Base-by-base conservation (phyloP, 495 filamentous ascomycete species). In the Aspergillus panamensis region DNA sequence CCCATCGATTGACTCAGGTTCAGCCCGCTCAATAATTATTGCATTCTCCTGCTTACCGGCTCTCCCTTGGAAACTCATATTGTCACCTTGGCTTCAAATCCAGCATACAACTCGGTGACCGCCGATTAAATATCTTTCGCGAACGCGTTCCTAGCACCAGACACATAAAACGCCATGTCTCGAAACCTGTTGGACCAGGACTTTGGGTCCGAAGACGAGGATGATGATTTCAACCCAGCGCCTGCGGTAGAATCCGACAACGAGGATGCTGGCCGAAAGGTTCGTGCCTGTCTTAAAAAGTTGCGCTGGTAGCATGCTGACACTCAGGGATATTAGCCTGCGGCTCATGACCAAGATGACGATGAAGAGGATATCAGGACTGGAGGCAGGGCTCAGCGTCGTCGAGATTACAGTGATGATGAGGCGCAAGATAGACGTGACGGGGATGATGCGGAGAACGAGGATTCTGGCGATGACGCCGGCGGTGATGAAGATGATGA, bases 221-320 rank as follows among this genome's bases (percentile, higher is more conserved):
- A 91, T 54, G 88, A 90, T 62, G 85, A 90, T 62, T 92, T 93
- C 74, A 91, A 93, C 66, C 89, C 89, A 30, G 78, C 76, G 21
- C 82, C 84, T 9, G 83, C 76, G 49, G 84, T 88, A 52, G 69
- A 86, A 3, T 91, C 88, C 6, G 88, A 89, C 57, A 82, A 82
- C 43, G 89, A 91, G 48, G 74, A 82, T 49, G 73, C 74, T 25
- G 51, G 19, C 3, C 12, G 17, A 16, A 73, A 77, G 59, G 76
- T 80, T 33, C 64, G 77, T 53, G 51, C 51, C 62, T 5, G 16
- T 16, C 42, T 20, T 10, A 9, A 17, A 17, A 45, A 20, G 42
- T n/a, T 10, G n/a, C 42, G 6, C 19, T 45, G 16, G 42, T 39
- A 44, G 14, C 32, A 17, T 53, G 52, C 65, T 75, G 59, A 73